Percentiles rank a stretch among this genome's conserved stretches.
These are phyloP conservation scores for Rhinocladiella similis DNA, from an alignment of 2,329 filamentous ascomycete genomes.

Conservation along the genomic window DNA sequence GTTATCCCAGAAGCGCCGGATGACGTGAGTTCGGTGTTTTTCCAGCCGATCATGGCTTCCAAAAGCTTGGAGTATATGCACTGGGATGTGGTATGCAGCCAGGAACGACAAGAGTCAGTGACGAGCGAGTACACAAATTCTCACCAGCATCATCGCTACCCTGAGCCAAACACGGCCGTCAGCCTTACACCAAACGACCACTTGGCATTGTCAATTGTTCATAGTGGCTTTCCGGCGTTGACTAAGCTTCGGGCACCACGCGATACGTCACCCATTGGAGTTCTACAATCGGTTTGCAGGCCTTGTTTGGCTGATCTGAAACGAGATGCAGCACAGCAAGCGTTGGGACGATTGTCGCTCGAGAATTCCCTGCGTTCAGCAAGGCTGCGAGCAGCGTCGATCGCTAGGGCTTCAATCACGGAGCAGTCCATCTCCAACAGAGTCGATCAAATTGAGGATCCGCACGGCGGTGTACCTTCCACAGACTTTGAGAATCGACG, in stretches of 20 bases:
- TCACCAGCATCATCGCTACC: neutral
- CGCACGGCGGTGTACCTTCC: neutral
- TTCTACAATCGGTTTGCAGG: slow-evolving; percentile 45
- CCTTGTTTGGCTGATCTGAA: slow-evolving; percentile 39
- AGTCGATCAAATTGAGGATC: neutral
- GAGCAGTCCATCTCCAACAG: neutral
- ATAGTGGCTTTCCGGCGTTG: slow-evolving; percentile 43
- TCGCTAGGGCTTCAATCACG: slow-evolving; percentile 14
- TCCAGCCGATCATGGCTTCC: slow-evolving; percentile 52
- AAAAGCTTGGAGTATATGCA: slow-evolving; percentile 54
- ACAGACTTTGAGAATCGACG: neutral
- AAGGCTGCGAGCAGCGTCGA: slow-evolving; percentile 45
- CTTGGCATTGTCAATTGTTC: slow-evolving; percentile 35
- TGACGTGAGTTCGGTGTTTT: slow-evolving; percentile 34
- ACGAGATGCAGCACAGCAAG: slow-evolving; percentile 40
- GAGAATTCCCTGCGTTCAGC: slow-evolving; percentile 47
- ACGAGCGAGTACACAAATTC: neutral
- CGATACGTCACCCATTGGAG: slow-evolving; percentile 45
- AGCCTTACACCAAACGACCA: slow-evolving; percentile 18
- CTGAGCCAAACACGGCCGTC: neutral
- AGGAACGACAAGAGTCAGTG: neutral
- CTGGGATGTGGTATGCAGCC: slow-evolving; percentile 61
- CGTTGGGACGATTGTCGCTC: slow-evolving; percentile 34
- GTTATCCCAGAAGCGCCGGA: slow-evolving; percentile 47
- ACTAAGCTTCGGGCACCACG: slow-evolving; percentile 43